Evolutionary conservation across 495 filamentous ascomycete species (phyloP), one percentile per base, ranked within the genome.

Genomic region (Hyaloscypha hepaticicola): DNA sequence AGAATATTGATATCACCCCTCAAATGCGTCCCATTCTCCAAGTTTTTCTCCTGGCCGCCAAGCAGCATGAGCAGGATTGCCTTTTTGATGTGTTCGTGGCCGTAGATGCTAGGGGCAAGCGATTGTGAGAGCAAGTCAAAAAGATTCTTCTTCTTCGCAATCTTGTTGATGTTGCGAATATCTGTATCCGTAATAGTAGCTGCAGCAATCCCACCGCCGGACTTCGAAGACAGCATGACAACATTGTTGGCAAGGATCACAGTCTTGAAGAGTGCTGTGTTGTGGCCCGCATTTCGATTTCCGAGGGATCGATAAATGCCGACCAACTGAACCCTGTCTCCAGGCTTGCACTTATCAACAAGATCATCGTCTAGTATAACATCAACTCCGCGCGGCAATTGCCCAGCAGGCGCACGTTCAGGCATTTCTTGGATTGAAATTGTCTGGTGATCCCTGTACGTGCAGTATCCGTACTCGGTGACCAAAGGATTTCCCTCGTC

Each of bases 371-470:
- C 95, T 67, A 98, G 77, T 63, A 99, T 92, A 22, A 99, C 93
- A 77, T 99, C 95, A n/a, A 98, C 95, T 53, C 93, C 92, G 62
- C 95, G 87, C 64, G 95, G 95, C 69, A 99, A 84, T 80, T 98
- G 95, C 53, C 95, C 95, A 59, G 95, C 94, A 28, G 95, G 95
- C 26, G 95, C 95, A 70, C 95, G 83, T 74, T 99, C 95, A 16
- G 95, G 95, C 95, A 99, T 99, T 82, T 99, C 95, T 80, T 99
- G 95, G 71, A 99, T 96, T 0, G 95, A 98, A 55, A 99, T 92
- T 21, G 92, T 93, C 73, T 99, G 95, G 75, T 99, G 96, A 74
- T 99, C 95, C 73, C 94, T 85, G 74, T 97, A 99, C 22, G 89
- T 95, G 74, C 88, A 95, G 76, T 96, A 91, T 9, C 95, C 95